phyloP scores from a whole-genome alignment of 2,329 filamentous ascomycete species.

The Alternaria novae-zelandiae region DNA sequence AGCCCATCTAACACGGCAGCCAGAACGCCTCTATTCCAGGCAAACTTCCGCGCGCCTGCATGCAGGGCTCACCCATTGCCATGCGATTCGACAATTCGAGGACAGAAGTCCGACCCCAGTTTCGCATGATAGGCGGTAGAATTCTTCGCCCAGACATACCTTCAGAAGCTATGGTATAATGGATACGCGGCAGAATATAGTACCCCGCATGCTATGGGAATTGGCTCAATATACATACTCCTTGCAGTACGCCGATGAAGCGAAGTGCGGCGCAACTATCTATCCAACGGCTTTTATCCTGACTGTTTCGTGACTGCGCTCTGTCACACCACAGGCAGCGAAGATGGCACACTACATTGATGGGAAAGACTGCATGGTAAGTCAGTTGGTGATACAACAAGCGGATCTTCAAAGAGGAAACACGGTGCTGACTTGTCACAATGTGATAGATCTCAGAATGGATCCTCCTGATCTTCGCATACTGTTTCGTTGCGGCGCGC shows the following conservation, averaged over 20 bases:
- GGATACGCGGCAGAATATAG: neutral
- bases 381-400: neutral
- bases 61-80: neutral
- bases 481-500: conserved; percentile 25
- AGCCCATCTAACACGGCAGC: conserved; percentile 1
- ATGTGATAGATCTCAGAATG: conserved; percentile 26
- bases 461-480: conserved; percentile 24
- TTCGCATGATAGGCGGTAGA: conserved; percentile 6
- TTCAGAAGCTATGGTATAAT: neutral
- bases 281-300: conserved; percentile 1
- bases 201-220: neutral
- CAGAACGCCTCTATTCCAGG: neutral
- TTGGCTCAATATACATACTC: conserved; percentile 9
- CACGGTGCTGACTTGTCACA: neutral
- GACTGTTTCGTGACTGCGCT: neutral
- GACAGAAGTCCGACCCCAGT: conserved; percentile 1
- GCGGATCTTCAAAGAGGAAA: neutral
- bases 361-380: conserved; percentile 27
- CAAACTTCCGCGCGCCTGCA: neutral
- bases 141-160: neutral
- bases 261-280: conserved; percentile 3
- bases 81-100: neutral
- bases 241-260: conserved; percentile 2
- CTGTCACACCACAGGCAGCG: conserved; percentile 2
- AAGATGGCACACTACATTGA: conserved; percentile 23